Evolutionary conservation across 768 basidiomycete species (phyloP).

Genomic region (Hypsizygus marmoreus): DNA sequence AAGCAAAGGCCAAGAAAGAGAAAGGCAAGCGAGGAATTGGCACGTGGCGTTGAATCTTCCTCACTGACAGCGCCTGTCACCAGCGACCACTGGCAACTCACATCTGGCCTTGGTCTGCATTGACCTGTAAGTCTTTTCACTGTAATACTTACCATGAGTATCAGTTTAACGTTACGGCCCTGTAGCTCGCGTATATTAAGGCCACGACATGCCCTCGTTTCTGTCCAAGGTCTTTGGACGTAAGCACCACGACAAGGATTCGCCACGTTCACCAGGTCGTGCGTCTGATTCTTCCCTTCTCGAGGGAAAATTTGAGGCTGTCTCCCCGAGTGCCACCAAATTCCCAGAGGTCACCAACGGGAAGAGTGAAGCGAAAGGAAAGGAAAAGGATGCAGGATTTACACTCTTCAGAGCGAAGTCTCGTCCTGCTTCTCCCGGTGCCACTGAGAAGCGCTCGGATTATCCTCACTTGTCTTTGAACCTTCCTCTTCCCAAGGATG

Average conservation of each 20-base stretch:
- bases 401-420: constrained; percentile 53
- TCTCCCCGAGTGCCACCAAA: constrained; percentile 49
- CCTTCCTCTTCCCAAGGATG: constrained; percentile 56
- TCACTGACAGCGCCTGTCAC: constrained; percentile 9
- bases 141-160: constrained; percentile 1
- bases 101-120: constrained; percentile 12
- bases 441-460: constrained; percentile 34
- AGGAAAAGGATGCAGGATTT: constrained; percentile 46
- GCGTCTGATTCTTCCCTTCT: constrained; percentile 50
- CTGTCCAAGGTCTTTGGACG: constrained; percentile 78
- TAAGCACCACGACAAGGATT: constrained; percentile 61
- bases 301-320: constrained; percentile 75
- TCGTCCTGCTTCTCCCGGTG: constrained; percentile 35
- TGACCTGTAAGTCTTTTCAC: constrained; percentile 10
- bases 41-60: constrained; percentile 17
- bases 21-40: constrained; percentile 1
- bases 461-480: constrained; percentile 65
- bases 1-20: background rate
- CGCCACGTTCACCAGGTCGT: constrained; percentile 30
- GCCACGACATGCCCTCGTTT: constrained; percentile 63
- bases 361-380: constrained; percentile 35
- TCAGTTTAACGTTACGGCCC: constrained; percentile 2
- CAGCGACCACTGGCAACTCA: constrained; percentile 11
- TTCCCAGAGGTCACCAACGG: constrained; percentile 39
- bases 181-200: constrained; percentile 21